Evolutionary conservation across 2,329 filamentous ascomycete species (phyloP).

Genomic region (Pyrenophora tritici-repentis): DNA sequence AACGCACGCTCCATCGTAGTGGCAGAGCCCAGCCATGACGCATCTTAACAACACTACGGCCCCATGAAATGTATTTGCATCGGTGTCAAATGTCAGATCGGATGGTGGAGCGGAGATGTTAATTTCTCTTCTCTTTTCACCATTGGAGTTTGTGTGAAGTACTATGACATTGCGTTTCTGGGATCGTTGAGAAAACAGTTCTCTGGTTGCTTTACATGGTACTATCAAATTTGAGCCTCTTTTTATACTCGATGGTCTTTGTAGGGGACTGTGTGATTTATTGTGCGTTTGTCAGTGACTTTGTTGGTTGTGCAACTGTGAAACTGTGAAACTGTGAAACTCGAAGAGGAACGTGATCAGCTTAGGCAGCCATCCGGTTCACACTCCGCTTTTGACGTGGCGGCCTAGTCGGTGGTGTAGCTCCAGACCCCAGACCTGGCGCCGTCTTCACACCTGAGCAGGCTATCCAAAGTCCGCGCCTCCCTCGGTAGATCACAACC

Average conservation of each 20-base stretch:
- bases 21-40: conserved; percentile 18
- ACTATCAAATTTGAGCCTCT: conserved; percentile 48
- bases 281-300: not conserved
- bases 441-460: no score
- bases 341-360: no score
- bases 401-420: no score
- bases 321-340: no score
- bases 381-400: no score
- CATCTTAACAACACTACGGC: conserved; percentile 23
- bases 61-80: conserved; percentile 41
- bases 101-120: conserved; percentile 43
- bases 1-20: conserved; percentile 29
- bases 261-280: no score
- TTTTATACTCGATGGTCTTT: conserved; percentile 32
- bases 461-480: no score
- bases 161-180: conserved; percentile 42
- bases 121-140: conserved; percentile 37
- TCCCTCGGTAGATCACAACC: no score
- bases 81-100: conserved; percentile 40
- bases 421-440: no score
- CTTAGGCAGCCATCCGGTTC: no score
- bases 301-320: no score
- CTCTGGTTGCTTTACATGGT: conserved; percentile 45
- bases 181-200: conserved; percentile 44
- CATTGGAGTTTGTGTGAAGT: conserved; percentile 47